These are phyloP conservation scores for Corchorus olitorius DNA, from an alignment of 345 rosid species.

Conservation along the genomic window DNA sequence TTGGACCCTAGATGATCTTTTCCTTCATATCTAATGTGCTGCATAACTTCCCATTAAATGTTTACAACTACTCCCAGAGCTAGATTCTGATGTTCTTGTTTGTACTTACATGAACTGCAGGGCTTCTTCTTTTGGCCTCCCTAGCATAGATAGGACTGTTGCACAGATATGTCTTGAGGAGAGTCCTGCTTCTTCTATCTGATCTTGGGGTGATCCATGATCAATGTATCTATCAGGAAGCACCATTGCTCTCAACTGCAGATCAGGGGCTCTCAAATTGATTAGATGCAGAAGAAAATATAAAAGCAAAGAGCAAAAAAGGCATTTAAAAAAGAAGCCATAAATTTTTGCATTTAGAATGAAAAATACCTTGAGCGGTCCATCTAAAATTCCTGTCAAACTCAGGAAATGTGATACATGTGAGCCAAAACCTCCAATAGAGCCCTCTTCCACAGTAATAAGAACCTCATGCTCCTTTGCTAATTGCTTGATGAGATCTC, in stretches of 20 bases:
- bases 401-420: constrained; percentile 81
- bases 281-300: constrained; percentile 12
- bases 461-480: constrained; percentile 76
- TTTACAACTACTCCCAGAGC: not conserved
- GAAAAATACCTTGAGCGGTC: constrained; percentile 62
- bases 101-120: constrained; percentile 40
- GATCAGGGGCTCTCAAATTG: not conserved
- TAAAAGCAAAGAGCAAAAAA: not conserved
- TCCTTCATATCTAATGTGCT: not conserved
- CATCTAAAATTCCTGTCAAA: constrained; percentile 72
- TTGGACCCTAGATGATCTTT: not conserved
- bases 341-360: not conserved
- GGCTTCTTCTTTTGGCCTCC: constrained; percentile 61
- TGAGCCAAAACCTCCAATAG: constrained; percentile 85
- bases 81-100: constrained; percentile 11
- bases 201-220: constrained; percentile 60
- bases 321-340: not conserved
- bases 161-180: constrained; percentile 63
- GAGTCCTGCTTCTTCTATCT: constrained; percentile 64
- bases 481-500: constrained; percentile 57
- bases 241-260: constrained; percentile 70
- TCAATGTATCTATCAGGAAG: constrained; percentile 79
- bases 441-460: constrained; percentile 84
- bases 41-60: not conserved
- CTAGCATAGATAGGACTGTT: constrained; percentile 60